Evolutionary conservation across 2,329 filamentous ascomycete species (phyloP).

Genomic region (Rugonectria rugulosa): DNA sequence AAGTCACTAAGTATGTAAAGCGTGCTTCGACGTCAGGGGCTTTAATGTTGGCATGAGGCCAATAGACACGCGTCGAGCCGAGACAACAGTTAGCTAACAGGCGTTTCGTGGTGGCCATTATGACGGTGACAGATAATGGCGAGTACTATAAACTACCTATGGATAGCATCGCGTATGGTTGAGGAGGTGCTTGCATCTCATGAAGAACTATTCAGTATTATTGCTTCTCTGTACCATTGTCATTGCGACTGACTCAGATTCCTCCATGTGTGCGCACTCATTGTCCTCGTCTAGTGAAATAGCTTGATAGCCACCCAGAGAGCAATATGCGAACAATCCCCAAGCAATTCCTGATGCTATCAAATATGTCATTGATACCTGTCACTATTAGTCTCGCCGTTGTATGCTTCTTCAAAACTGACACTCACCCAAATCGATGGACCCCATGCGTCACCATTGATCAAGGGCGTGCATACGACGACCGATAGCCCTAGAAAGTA

Average conservation of each 20-base stretch:
- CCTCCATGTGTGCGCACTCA: background rate
- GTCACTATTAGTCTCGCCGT: background rate
- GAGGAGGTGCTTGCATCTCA: no score
- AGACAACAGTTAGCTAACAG: no score
- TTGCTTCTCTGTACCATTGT: background rate
- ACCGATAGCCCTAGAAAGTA: slow-evolving; percentile 4
- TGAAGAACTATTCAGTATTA: no score
- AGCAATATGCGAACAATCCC: slow-evolving; percentile 5
- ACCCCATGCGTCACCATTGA: background rate
- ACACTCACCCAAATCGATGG: slow-evolving; percentile 1
- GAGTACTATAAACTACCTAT: no score
- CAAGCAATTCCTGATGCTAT: slow-evolving; percentile 1
- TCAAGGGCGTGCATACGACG: background rate
- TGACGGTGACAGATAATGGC: no score
- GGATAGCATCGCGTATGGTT: no score
- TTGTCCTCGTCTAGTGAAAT: slow-evolving; percentile 3
- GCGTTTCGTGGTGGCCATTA: no score
- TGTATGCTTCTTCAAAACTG: background rate
- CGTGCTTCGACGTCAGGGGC: no score
- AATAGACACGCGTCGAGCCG: no score
- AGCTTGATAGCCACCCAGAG: slow-evolving; percentile 1
- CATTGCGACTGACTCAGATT: background rate
- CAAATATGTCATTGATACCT: slow-evolving; percentile 7
- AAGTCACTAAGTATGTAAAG: no score
- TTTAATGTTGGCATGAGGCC: no score